Percentiles rank a stretch among this genome's conserved stretches.
Evolutionary conservation across 768 basidiomycete species (phyloP).

Genomic region (Candolleomyces aberdarensis): DNA sequence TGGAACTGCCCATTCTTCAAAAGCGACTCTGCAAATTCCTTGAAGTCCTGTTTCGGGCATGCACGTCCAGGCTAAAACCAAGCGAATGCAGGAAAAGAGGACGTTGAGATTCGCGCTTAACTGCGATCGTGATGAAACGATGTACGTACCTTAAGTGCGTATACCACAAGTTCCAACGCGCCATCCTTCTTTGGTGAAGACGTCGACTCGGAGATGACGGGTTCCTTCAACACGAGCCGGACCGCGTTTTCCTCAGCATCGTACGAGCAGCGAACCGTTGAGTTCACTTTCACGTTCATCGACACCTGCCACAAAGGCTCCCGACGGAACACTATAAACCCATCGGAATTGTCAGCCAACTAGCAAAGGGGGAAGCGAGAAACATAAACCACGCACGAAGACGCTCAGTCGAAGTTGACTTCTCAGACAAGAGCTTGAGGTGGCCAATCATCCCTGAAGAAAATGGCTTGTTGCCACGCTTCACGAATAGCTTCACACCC

Average conservation of each 20-base stretch:
- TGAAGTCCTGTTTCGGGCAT: conserved; percentile 51
- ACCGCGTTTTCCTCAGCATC: conserved; percentile 53
- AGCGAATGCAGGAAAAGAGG: not conserved
- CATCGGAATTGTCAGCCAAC: not conserved
- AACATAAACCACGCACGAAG: conserved; percentile 37
- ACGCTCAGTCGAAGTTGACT: conserved; percentile 39
- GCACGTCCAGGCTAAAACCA: conserved; percentile 39
- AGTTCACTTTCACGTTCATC: conserved; percentile 58
- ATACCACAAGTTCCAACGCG: conserved; percentile 47
- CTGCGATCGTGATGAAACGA: not conserved
- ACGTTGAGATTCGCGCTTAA: not conserved
- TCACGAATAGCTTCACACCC: conserved; percentile 57
- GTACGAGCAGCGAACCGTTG: conserved; percentile 56
- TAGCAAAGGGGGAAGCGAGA: not conserved
- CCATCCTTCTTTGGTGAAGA: conserved; percentile 3
- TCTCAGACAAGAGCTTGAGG: conserved; percentile 53
- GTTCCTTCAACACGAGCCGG: conserved; percentile 53
- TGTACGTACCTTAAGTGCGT: conserved; percentile 55
- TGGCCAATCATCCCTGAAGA: conserved; percentile 59
- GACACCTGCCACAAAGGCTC: conserved; percentile 70
- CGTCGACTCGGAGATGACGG: conserved; percentile 21
- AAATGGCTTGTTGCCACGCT: conserved; percentile 55
- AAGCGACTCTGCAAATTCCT: conserved; percentile 46
- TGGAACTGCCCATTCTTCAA: conserved; percentile 35
- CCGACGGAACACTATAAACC: conserved; percentile 57